Conservation (phyloP, 1,284 basidiomycete species). For the Trametes sp. region DNA sequence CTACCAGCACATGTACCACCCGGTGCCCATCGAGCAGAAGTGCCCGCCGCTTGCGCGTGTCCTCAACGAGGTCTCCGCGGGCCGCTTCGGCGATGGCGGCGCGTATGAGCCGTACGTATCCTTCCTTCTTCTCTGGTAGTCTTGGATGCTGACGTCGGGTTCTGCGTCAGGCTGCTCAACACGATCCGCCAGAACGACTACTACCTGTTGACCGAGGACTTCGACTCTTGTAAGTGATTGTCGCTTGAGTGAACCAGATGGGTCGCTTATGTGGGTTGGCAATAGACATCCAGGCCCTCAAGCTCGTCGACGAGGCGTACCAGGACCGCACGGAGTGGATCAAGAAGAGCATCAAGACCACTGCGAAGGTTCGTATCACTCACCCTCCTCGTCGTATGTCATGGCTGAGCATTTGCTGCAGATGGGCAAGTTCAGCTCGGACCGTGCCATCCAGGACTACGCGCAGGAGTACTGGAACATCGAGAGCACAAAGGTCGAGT, state of each 20-base stretch:
- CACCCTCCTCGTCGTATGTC: constrained; percentile 13
- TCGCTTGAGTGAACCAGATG: constrained; percentile 11
- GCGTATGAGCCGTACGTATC: constrained; percentile 79
- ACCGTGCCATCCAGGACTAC: constrained; percentile 90
- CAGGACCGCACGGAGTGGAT: constrained; percentile 84
- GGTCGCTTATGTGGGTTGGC: not conserved
- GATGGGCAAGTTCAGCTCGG: constrained; percentile 96
- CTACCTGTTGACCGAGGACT: constrained; percentile 89
- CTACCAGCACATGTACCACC: constrained; percentile 85
- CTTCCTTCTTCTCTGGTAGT: not conserved
- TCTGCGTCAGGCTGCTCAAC: constrained; percentile 60
- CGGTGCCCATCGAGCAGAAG: constrained; percentile 80
- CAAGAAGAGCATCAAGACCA: constrained; percentile 88
- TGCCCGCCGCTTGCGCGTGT: constrained; percentile 81
- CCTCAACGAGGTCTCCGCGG: constrained; percentile 73
- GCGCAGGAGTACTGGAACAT: constrained; percentile 65
- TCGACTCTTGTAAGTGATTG: constrained; percentile 77
- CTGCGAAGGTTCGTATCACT: constrained; percentile 64
- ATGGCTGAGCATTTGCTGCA: constrained; percentile 39
- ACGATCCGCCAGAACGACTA: constrained; percentile 83
- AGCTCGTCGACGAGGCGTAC: constrained; percentile 89
- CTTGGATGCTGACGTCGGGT: not conserved
- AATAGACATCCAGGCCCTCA: constrained; percentile 79
- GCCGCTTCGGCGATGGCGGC: constrained; percentile 78
- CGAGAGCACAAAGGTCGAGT: constrained; percentile 39